Conservation (phyloP, 495 filamentous ascomycete genomes). For the Tuber aestivum region DNA sequence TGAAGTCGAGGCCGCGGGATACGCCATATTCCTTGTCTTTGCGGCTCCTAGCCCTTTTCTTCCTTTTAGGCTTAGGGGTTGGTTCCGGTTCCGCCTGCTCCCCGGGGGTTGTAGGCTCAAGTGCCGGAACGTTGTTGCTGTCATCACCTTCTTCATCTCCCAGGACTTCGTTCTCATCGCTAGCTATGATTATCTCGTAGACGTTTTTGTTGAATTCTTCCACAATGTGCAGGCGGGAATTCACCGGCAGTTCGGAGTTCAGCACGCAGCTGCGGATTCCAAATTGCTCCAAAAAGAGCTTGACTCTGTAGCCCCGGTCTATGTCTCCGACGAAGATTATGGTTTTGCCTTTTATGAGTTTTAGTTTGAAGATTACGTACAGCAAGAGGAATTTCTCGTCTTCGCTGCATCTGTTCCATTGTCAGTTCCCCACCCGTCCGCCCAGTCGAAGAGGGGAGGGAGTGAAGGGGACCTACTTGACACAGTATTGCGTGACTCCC, state of each 20-base stretch:
- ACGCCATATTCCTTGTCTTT: conserved; percentile 83
- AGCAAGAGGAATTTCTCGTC: conserved; percentile 94
- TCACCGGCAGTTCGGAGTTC: conserved; percentile 91
- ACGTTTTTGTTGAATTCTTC: conserved; percentile 94
- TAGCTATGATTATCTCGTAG: conserved; percentile 95
- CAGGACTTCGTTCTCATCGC: conserved; percentile 83
- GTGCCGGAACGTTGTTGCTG: conserved; percentile 30
- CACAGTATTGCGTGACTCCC: conserved; percentile 76
- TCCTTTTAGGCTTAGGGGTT: conserved; percentile 45
- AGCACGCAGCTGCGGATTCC: conserved; percentile 88
- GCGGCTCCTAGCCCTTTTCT: conserved; percentile 57
- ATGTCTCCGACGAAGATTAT: conserved; percentile 93
- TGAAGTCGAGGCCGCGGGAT: conserved; percentile 92
- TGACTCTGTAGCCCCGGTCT: conserved; percentile 87
- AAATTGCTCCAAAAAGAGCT: conserved; percentile 95
- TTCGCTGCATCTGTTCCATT: conserved; percentile 63
- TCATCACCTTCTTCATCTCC: conserved; percentile 53
- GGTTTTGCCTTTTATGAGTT: conserved; percentile 88
- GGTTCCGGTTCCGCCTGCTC: conserved; percentile 41
- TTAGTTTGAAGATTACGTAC: conserved; percentile 91
- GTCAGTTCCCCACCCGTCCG: conserved; percentile 10
- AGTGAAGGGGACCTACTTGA: conserved; percentile 52
- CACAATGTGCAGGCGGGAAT: conserved; percentile 86
- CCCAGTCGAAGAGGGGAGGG: not conserved
- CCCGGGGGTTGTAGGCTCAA: conserved; percentile 41